A percentile compares a stretch with the other conserved stretches of the same genome.
These are phyloP conservation scores for Pezicula carpinea DNA, from an alignment of 2,329 filamentous ascomycete species.

Conservation along the genomic window DNA sequence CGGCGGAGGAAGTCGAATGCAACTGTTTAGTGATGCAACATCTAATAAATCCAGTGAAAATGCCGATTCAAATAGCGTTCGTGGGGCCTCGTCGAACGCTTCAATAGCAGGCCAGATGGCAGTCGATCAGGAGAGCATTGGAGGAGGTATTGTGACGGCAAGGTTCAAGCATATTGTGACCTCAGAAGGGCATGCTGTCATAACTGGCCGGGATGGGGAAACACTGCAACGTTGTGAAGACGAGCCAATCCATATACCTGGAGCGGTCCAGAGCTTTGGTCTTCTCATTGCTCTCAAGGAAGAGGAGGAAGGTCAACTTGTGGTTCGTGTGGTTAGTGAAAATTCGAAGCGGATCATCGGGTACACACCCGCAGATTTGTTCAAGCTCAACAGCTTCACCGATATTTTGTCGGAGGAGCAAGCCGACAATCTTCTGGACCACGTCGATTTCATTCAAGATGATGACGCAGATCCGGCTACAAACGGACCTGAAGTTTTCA, in stretches of 20 bases:
- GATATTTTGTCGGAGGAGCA: constrained; percentile 82
- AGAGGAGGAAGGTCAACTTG: constrained; percentile 60
- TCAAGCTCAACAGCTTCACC: constrained; percentile 70
- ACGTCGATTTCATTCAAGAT: constrained; percentile 82
- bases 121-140: constrained; percentile 8
- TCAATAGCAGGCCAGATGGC: constrained; percentile 1
- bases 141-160: constrained; percentile 49
- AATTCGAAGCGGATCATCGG: constrained; percentile 74
- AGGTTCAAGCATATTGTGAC: constrained; percentile 77
- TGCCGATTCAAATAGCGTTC: constrained; percentile 4
- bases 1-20: constrained; percentile 15
- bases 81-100: background rate
- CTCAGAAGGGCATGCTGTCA: constrained; percentile 73
- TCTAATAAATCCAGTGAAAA: constrained; percentile 20
- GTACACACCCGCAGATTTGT: constrained; percentile 71
- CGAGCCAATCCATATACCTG: constrained; percentile 84
- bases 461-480: constrained; percentile 70
- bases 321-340: constrained; percentile 73
- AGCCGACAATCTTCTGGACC: constrained; percentile 76
- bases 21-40: constrained; percentile 19
- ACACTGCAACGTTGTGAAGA: constrained; percentile 80
- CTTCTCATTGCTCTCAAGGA: constrained; percentile 70
- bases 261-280: constrained; percentile 77
- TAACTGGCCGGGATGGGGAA: constrained; percentile 71
- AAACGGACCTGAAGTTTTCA: constrained; percentile 84